Evolutionary conservation across 441 rosid species (phyloP).

Genomic region (Melastoma candidum): DNA sequence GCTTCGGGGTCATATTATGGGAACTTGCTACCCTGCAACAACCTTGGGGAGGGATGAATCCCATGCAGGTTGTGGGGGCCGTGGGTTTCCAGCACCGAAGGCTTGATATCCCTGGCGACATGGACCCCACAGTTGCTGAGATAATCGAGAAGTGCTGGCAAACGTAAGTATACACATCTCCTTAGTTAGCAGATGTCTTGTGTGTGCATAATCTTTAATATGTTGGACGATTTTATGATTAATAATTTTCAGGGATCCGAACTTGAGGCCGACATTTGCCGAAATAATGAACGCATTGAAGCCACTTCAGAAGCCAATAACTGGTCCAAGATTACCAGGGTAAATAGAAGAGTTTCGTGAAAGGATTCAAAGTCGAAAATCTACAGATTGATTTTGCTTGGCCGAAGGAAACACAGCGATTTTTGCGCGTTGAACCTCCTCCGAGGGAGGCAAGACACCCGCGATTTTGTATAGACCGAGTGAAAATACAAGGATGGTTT

Average conservation of each 20-base stretch:
- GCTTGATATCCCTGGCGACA: slow-evolving; percentile 67
- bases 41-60: slow-evolving; percentile 99
- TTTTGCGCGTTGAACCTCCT: too few species aligned
- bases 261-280: slow-evolving; percentile 78
- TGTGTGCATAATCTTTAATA: not conserved
- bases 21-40: slow-evolving; percentile 74
- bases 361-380: too few species aligned
- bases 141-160: slow-evolving; percentile 83
- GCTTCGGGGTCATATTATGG: slow-evolving; percentile 95
- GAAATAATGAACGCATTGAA: slow-evolving; percentile 87
- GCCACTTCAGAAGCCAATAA: slow-evolving; percentile 76
- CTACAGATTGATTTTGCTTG: too few species aligned
- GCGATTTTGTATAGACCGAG: too few species aligned
- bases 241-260: slow-evolving; percentile 53
- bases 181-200: slow-evolving; percentile 2
- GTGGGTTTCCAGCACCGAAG: slow-evolving; percentile 98
- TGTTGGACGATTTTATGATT: not conserved
- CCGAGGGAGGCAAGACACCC: too few species aligned
- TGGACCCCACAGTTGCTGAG: slow-evolving; percentile 73
- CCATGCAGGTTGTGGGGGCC: slow-evolving; percentile 99
- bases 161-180: slow-evolving; percentile 54
- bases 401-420: too few species aligned
- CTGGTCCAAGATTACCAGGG: slow-evolving; percentile 40
- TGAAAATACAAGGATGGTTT: too few species aligned
- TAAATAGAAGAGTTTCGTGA: slow-evolving; percentile 3